Conservation (phyloP, 441 rosid species). For the Sinapis alba region DNA sequence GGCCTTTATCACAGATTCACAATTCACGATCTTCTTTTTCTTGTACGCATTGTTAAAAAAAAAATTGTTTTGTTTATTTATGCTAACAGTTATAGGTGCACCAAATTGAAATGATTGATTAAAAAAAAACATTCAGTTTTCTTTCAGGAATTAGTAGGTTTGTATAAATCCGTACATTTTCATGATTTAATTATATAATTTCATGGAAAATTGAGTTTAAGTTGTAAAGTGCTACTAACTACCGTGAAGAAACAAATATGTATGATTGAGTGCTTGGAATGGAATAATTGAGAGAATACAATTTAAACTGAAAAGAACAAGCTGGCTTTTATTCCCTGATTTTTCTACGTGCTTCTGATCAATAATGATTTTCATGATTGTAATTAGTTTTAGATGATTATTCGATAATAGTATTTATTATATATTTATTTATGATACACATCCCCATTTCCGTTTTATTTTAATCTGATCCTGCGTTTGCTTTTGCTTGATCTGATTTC, state of each 20-base stretch:
- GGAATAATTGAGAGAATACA: slow-evolving; percentile 32
- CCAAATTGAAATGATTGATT: slow-evolving; percentile 21
- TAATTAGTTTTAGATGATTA: slow-evolving; percentile 15
- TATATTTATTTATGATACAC: background rate
- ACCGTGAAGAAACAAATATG: slow-evolving; percentile 26
- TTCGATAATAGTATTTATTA: background rate
- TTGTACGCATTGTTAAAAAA: background rate
- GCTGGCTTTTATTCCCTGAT: slow-evolving; percentile 37
- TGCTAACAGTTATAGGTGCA: background rate
- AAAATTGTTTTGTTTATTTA: background rate
- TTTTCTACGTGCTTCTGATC: slow-evolving; percentile 31
- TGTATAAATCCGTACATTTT: slow-evolving; percentile 30
- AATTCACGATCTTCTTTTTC: slow-evolving; percentile 26
- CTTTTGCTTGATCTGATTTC: slow-evolving; percentile 13
- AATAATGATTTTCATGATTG: slow-evolving; percentile 33
- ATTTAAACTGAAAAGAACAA: slow-evolving; percentile 9
- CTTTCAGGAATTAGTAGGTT: background rate
- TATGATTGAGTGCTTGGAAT: slow-evolving; percentile 38
- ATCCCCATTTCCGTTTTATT: background rate
- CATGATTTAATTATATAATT: background rate
- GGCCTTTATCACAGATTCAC: slow-evolving; percentile 30
- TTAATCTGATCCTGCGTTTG: slow-evolving; percentile 18
- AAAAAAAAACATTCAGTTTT: background rate
- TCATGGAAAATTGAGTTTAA: background rate
- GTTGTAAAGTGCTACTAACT: slow-evolving; percentile 28